Percentiles rank a stretch among this genome's conserved stretches.
These are phyloP conservation scores for Penicillium sp. DNA, from an alignment of 2,329 filamentous ascomycete species.

Conservation along the genomic window DNA sequence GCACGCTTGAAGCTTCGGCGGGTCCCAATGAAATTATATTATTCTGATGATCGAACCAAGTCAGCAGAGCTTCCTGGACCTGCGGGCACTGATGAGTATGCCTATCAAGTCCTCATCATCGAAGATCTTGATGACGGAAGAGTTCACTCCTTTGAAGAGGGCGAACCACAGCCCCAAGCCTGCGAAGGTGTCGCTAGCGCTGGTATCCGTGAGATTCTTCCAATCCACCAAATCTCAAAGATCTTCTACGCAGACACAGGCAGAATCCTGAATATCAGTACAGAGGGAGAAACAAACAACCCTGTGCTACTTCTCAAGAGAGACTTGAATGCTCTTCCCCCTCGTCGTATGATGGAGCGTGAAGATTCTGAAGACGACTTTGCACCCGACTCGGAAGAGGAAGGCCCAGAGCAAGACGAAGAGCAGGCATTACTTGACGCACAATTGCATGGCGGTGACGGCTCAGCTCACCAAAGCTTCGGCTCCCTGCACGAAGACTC, in stretches of 20 bases:
- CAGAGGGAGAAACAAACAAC: slow-evolving; percentile 65
- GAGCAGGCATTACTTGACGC: slow-evolving; percentile 40
- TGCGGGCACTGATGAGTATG: slow-evolving; percentile 61
- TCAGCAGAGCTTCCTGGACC: slow-evolving; percentile 36
- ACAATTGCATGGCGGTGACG: slow-evolving; percentile 29
- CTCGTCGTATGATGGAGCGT: slow-evolving; percentile 57
- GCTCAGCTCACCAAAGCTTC: slow-evolving; percentile 13
- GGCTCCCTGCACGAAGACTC: slow-evolving; percentile 28
- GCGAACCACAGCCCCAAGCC: slow-evolving; percentile 53
- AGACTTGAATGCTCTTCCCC: slow-evolving; percentile 63
- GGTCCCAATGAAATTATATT: slow-evolving; percentile 57
- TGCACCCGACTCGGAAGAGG: slow-evolving; percentile 28
- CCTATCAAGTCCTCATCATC: slow-evolving; percentile 76
- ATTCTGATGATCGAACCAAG: slow-evolving; percentile 12
- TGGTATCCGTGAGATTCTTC: slow-evolving; percentile 65
- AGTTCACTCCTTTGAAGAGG: slow-evolving; percentile 64
- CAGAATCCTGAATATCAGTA: slow-evolving; percentile 79
- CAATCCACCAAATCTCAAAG: slow-evolving; percentile 75
- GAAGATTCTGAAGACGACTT: slow-evolving; percentile 39
- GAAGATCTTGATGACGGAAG: slow-evolving; percentile 76
- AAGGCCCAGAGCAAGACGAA: slow-evolving; percentile 41
- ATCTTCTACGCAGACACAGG: slow-evolving; percentile 93
- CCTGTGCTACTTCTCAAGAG: slow-evolving; percentile 73
- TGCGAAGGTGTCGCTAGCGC: slow-evolving; percentile 62
- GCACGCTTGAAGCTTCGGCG: slow-evolving; percentile 77